Percentiles rank a stretch among this genome's conserved stretches.
These are phyloP conservation scores for Metrosideros polymorpha DNA, from an alignment of 441 rosid genomes.

Conservation along the genomic window DNA sequence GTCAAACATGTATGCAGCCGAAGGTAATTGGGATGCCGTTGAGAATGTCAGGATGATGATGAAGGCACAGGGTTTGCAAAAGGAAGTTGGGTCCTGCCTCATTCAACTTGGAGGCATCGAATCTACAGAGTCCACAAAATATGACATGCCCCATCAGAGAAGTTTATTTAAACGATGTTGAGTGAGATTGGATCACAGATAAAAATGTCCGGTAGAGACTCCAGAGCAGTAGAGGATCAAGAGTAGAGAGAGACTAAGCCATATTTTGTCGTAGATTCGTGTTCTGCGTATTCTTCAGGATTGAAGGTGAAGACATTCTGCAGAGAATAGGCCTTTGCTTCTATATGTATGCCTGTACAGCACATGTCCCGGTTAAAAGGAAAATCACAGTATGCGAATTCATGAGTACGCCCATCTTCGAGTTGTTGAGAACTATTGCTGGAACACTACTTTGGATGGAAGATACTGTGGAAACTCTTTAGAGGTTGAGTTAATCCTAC, in stretches of 20 bases:
- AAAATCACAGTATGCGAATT: background rate
- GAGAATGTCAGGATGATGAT: slow-evolving; percentile 18
- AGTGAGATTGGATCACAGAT: background rate
- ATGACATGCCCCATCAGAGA: background rate
- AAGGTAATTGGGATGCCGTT: slow-evolving; percentile 19
- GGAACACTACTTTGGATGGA: background rate
- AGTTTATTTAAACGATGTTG: background rate
- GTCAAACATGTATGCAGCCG: slow-evolving; percentile 16
- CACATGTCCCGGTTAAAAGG: background rate
- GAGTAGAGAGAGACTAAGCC: background rate
- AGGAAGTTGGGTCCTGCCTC: slow-evolving; percentile 21
- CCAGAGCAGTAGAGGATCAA: background rate
- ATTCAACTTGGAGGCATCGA: slow-evolving; percentile 4
- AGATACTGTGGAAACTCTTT: background rate
- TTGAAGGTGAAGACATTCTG: background rate
- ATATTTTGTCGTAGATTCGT: no score
- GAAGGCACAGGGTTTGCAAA: slow-evolving; percentile 11
- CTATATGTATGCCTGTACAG: background rate
- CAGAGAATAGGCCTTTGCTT: background rate
- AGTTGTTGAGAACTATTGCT: background rate
- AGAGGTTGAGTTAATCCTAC: background rate
- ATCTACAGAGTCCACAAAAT: background rate
- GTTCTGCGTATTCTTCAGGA: background rate
- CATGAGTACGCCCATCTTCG: background rate
- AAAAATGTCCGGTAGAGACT: background rate